Conservation (phyloP, 2,329 filamentous ascomycete species). For the Sclerotinia subarctica region DNA sequence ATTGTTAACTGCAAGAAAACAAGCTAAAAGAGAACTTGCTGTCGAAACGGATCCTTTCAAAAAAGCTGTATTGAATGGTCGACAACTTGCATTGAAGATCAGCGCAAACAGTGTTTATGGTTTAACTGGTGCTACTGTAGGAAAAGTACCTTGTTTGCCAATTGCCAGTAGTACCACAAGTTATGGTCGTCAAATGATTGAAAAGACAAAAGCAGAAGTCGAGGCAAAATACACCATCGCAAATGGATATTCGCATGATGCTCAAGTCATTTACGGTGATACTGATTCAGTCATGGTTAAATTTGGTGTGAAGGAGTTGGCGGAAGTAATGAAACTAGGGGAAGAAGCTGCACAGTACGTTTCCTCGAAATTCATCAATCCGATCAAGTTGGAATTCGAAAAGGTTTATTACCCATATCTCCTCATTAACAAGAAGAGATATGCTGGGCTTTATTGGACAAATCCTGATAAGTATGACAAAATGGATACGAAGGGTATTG, state of each 20-base stretch:
- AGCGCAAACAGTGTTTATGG: conserved; percentile 98
- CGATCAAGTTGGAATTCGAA: conserved; percentile 98
- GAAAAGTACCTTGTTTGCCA: conserved; percentile 89
- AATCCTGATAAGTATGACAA: conserved; percentile 94
- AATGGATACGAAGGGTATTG: conserved; percentile 99
- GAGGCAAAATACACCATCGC: conserved; percentile 85
- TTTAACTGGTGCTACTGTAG: conserved; percentile 90
- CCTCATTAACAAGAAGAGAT: conserved; percentile 99
- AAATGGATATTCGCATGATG: conserved; percentile 92
- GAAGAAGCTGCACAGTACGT: conserved; percentile 87
- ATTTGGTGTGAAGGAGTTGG: conserved; percentile 84
- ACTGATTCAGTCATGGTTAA: conserved; percentile 99
- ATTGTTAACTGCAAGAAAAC: conserved; percentile 84
- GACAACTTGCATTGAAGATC: conserved; percentile 92
- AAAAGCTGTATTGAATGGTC: conserved; percentile 95
- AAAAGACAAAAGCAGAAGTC: conserved; percentile 95
- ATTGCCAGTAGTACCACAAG: conserved; percentile 97
- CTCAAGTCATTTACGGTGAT: conserved; percentile 96
- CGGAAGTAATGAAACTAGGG: conserved; percentile 91
- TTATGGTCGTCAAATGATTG: conserved; percentile 98
- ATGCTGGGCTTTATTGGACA: conserved; percentile 97
- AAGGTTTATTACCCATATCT: conserved; percentile 98
- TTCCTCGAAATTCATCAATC: conserved; percentile 88
- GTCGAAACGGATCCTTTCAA: conserved; percentile 93
- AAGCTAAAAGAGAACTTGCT: conserved; percentile 86